Percentiles rank a stretch among this genome's conserved stretches.
phyloP scores from a whole-genome alignment of 371 early-diverging fungal species.

The Circinella minor region DNA sequence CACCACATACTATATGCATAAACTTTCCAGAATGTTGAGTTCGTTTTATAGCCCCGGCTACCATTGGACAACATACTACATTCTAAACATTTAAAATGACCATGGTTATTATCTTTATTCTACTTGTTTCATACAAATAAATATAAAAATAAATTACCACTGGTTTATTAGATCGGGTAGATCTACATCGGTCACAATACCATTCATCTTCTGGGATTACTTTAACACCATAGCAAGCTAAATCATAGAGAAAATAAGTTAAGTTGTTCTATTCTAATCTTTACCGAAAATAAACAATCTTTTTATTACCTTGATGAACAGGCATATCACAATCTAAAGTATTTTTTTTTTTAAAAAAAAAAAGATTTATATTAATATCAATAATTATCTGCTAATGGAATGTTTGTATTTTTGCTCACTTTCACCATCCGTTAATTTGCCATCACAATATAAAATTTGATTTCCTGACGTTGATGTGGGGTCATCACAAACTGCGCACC shows the following conservation, averaged over 20 bases:
- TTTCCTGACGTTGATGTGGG: constrained; percentile 46
- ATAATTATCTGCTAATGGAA: no score
- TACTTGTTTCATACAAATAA: no score
- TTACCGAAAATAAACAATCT: not conserved
- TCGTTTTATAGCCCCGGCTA: constrained; percentile 53
- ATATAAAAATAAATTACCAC: constrained; percentile 31
- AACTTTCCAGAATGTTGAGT: constrained; percentile 49
- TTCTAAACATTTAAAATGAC: constrained; percentile 31
- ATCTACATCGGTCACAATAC: constrained; percentile 60
- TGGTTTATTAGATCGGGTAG: constrained; percentile 34
- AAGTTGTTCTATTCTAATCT: no score
- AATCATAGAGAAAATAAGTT: constrained; percentile 13
- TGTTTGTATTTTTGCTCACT: not conserved
- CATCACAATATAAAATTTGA: constrained; percentile 61
- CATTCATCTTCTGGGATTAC: constrained; percentile 57
- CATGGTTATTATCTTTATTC: not conserved
- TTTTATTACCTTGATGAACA: constrained; percentile 50
- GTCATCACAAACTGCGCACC: constrained; percentile 57
- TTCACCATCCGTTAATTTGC: constrained; percentile 23
- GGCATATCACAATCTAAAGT: constrained; percentile 56
- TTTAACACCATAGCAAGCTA: constrained; percentile 50
- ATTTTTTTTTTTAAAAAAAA: no score
- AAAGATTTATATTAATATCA: not conserved
- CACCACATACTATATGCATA: constrained; percentile 62
- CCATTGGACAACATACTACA: constrained; percentile 51